A percentile compares a stretch with the other conserved stretches of the same genome.
phyloP scores from a whole-genome alignment of 805 yeast species.

The Lipomyces kockii region DNA sequence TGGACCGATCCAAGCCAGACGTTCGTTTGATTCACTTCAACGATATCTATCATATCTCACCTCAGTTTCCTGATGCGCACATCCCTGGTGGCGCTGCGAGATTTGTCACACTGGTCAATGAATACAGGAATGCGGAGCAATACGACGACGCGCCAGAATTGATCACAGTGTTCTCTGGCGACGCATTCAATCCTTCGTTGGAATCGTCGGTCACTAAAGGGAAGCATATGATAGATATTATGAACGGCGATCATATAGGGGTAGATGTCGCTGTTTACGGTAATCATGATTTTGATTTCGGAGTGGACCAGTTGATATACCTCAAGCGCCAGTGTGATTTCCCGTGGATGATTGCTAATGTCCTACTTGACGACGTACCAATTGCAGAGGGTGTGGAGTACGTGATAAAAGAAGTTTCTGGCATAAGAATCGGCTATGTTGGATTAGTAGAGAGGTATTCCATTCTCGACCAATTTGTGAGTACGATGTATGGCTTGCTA shows the following conservation, averaged over 20 bases:
- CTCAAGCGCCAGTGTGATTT: conserved; percentile 32
- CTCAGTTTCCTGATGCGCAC: conserved; percentile 23
- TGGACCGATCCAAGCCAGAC: conserved; percentile 19
- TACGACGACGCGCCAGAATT: conserved; percentile 30
- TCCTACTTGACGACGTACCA: conserved; percentile 19
- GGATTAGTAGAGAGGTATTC: conserved; percentile 36
- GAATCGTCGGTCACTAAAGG: conserved; percentile 38
- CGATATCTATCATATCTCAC: conserved; percentile 38
- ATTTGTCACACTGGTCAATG: conserved; percentile 35
- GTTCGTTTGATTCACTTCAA: conserved; percentile 37
- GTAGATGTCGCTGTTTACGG: conserved; percentile 39
- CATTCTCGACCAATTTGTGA: not conserved
- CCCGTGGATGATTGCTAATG: conserved; percentile 38
- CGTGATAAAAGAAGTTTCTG: conserved; percentile 22
- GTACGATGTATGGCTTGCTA: not conserved
- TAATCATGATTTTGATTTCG: conserved; percentile 40
- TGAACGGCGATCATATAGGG: conserved; percentile 27
- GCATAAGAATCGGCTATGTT: conserved; percentile 33
- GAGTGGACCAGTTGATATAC: conserved; percentile 32
- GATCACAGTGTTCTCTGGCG: conserved; percentile 38
- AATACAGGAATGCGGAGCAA: conserved; percentile 23
- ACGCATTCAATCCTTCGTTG: conserved; percentile 38
- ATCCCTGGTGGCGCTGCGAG: conserved; percentile 40
- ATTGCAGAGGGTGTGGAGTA: conserved; percentile 31
- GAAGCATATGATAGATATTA: conserved; percentile 34